These are phyloP conservation scores for Candida sp. DNA, from an alignment of 1,139 yeast genomes.

Conservation along the genomic window DNA sequence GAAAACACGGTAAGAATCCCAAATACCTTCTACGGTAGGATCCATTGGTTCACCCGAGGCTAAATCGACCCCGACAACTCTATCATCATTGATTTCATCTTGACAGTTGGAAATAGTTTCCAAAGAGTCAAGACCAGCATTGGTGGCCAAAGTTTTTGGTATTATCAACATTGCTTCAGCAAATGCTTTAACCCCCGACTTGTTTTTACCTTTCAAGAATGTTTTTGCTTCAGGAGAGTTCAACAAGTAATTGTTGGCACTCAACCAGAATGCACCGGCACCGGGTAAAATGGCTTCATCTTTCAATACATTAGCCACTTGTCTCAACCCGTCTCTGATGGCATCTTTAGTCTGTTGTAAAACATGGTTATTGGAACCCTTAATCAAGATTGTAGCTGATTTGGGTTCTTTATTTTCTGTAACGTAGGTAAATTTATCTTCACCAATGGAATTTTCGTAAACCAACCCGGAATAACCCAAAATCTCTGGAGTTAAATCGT, in stretches of 20 bases:
- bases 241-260: slow-evolving; percentile 69
- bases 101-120: slow-evolving; percentile 89
- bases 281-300: slow-evolving; percentile 92
- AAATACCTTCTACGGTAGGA: slow-evolving; percentile 90
- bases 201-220: slow-evolving; percentile 77
- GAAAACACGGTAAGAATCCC: slow-evolving; percentile 94
- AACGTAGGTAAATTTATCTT: slow-evolving; percentile 94
- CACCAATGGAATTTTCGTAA: slow-evolving; percentile 91
- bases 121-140: slow-evolving; percentile 91
- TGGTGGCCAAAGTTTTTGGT: slow-evolving; percentile 90
- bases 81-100: slow-evolving; percentile 82
- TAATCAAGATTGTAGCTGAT: slow-evolving; percentile 86
- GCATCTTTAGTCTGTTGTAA: slow-evolving; percentile 95
- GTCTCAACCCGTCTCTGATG: slow-evolving; percentile 93
- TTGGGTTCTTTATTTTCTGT: slow-evolving; percentile 92
- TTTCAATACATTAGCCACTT: slow-evolving; percentile 87
- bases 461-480: slow-evolving; percentile 91
- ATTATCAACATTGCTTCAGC: slow-evolving; percentile 87
- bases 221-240: slow-evolving; percentile 42
- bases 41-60: slow-evolving; percentile 95
- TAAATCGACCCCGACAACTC: slow-evolving; percentile 87
- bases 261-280: slow-evolving; percentile 92
- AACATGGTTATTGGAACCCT: slow-evolving; percentile 89
- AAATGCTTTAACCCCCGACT: slow-evolving; percentile 90
- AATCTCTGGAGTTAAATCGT: slow-evolving; percentile 80